Base-by-base conservation (phyloP, 2,329 filamentous ascomycete genomes). In the Cladophialophora psammophila region DNA sequence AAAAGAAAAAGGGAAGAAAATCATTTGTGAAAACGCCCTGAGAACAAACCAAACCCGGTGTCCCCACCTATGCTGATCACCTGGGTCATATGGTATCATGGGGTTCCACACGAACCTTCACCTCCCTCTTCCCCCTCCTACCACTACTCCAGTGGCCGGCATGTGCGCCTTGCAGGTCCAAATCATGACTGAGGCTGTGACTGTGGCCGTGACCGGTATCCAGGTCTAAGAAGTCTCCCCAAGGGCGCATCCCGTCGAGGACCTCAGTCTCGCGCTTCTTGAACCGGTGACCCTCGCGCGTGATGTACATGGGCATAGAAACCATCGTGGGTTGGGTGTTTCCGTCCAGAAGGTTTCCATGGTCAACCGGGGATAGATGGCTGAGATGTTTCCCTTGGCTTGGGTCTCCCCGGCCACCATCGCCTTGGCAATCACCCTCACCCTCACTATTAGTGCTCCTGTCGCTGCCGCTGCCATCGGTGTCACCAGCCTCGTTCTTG, bases 401-500 rank as follows among this genome's bases (percentile, higher is more conserved):
- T 5, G 10, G 40, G 5, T n/a, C 35, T 20, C 9, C 10, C 34
- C n/a, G 12, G 40, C 55, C 55, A 13, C 36, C 13, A 34, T 36
- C 35, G 53, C 26, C 53, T 38, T 40, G 53, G 77, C 84, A 2
- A 81, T 81, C 74, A 80, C 81, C 2, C n/a, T 40, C 42, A 26
- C 45, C 20, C 26, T 55, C 12, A 50, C 15, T 6, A 31, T 63
- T 36, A 6, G 18, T 20, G 34, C 35, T 18, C n/a, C 50, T 32
- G 5, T 5, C 15, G 40, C 15, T 20, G 20, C 15, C 53, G 40
- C 32, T 34, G 40, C 80, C 80, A 0, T 61, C 20, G n/a, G 42
- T 79, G 1, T 79, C 80, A 5, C 83, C 82, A 35, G 85, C 83
- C 6, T 85, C 84, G 35, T 86, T 85, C 54, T 84, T 85, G 71